These are phyloP conservation scores for Pholiota molesta DNA, from an alignment of 768 basidiomycete genomes.

Conservation along the genomic window DNA sequence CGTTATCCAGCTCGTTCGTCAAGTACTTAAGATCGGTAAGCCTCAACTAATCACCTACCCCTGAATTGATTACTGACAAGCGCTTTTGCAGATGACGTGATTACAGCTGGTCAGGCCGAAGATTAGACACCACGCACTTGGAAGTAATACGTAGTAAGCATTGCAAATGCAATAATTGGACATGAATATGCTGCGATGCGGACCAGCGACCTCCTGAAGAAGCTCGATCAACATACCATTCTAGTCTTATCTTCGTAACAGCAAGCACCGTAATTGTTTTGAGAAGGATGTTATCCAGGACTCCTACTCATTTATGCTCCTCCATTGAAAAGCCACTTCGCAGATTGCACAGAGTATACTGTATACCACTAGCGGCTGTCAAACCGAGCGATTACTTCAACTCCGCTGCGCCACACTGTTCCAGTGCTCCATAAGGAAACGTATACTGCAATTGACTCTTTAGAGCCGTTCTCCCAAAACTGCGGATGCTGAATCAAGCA, in stretches of 20 bases:
- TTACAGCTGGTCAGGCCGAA: constrained; percentile 66
- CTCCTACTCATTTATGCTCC: no score
- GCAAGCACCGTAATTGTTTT: no score
- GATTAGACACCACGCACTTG: constrained; percentile 12
- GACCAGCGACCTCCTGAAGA: not conserved
- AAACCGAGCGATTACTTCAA: not conserved
- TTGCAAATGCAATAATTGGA: constrained; percentile 4
- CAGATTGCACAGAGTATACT: no score
- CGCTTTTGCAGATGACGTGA: constrained; percentile 69
- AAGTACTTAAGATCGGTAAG: constrained; percentile 86
- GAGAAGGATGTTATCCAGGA: no score
- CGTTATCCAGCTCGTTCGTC: constrained; percentile 67
- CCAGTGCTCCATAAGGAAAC: constrained; percentile 6
- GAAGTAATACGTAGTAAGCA: constrained; percentile 5
- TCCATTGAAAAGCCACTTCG: no score
- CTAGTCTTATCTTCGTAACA: not conserved
- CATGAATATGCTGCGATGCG: not conserved
- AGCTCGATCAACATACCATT: not conserved
- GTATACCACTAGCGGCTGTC: no score
- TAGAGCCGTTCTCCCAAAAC: not conserved
- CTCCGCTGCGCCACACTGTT: not conserved
- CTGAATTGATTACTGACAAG: constrained; percentile 5
- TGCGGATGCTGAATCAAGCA: not conserved
- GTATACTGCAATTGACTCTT: not conserved
- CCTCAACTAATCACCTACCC: constrained; percentile 13